These are phyloP conservation scores for Dalbergia cochinchinensis DNA, from an alignment of 306 rosid species.

Conservation along the genomic window DNA sequence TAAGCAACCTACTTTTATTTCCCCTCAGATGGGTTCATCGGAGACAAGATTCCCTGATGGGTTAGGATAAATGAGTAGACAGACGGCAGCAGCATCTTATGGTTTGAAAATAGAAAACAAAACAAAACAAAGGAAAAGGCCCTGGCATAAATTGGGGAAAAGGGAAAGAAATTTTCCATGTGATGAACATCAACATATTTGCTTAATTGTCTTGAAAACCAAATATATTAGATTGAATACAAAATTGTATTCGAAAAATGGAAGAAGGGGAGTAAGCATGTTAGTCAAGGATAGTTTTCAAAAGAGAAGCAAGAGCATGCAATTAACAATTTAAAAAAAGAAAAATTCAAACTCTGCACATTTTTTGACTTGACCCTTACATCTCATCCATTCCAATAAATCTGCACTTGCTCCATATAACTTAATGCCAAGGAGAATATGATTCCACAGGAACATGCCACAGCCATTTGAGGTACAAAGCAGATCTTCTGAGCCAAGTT, in stretches of 20 bases:
- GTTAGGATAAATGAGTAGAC: neutral
- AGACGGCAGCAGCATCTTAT: neutral
- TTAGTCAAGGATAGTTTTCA: too few relatives aligned
- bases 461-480: neutral
- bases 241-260: too few relatives aligned
- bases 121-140: neutral
- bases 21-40: neutral
- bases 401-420: neutral
- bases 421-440: neutral
- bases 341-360: neutral
- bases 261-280: too few relatives aligned
- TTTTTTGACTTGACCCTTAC: neutral
- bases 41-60: neutral
- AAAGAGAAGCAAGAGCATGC: too few relatives aligned
- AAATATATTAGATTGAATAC: too few relatives aligned
- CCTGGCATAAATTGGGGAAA: neutral
- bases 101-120: neutral
- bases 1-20: neutral
- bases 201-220: neutral
- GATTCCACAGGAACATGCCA: neutral
- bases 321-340: too few relatives aligned
- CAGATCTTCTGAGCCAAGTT: neutral
- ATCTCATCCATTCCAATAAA: neutral
- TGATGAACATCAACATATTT: neutral
- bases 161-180: neutral